Conservation (phyloP, 371 early-diverging fungal genomes). For the Saksenaea oblongispora region DNA sequence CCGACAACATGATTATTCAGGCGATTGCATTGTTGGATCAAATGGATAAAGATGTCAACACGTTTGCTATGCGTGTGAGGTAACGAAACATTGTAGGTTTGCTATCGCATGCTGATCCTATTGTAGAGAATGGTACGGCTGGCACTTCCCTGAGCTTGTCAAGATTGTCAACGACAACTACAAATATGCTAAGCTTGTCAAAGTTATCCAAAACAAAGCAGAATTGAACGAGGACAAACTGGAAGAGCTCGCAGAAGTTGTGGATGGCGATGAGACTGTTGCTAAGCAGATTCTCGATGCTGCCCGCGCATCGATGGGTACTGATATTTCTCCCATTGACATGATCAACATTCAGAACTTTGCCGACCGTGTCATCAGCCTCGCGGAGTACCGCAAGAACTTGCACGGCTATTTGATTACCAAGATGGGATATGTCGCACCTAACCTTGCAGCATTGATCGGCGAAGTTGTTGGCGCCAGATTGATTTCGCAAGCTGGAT, state of each 20-base stretch:
- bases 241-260: conserved; percentile 74
- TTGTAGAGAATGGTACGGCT: conserved; percentile 95
- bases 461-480: conserved; percentile 97
- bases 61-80: conserved; percentile 86
- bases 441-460: conserved; percentile 96
- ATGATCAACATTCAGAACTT: conserved; percentile 93
- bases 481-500: conserved; percentile 96
- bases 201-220: conserved; percentile 89
- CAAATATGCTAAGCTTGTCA: conserved; percentile 86
- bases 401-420: conserved; percentile 90
- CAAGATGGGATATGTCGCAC: conserved; percentile 97
- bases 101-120: conserved; percentile 20
- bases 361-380: conserved; percentile 90
- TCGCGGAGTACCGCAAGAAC: conserved; percentile 90
- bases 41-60: conserved; percentile 95
- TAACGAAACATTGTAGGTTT: conserved; percentile 11
- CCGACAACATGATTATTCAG: conserved; percentile 95
- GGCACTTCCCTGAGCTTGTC: conserved; percentile 98
- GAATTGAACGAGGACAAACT: conserved; percentile 76
- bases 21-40: conserved; percentile 90
- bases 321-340: conserved; percentile 90
- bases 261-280: conserved; percentile 65
- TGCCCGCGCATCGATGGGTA: conserved; percentile 96
- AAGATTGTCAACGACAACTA: conserved; percentile 94
- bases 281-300: conserved; percentile 89